Percentiles rank a stretch among this genome's conserved stretches.
These are phyloP conservation scores for Neonectria punicea DNA, from an alignment of 2,329 filamentous ascomycete species.

Conservation along the genomic window DNA sequence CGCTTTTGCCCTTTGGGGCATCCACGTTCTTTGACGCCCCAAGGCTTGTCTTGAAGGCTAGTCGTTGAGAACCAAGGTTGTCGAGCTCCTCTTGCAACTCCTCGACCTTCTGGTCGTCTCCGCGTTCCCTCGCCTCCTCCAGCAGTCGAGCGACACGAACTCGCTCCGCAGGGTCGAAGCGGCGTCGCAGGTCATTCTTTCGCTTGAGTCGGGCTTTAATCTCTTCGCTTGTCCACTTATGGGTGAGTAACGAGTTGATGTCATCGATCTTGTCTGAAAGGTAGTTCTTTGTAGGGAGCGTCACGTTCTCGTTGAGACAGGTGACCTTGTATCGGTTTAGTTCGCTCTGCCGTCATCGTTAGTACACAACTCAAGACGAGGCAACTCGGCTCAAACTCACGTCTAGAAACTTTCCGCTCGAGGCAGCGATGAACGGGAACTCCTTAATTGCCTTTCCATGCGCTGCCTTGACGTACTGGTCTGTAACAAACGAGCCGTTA, in stretches of 20 bases:
- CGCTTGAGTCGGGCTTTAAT: conserved; percentile 82
- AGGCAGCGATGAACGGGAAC: conserved; percentile 92
- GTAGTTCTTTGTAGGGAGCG: conserved; percentile 77
- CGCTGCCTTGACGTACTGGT: conserved; percentile 83
- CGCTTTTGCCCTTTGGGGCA: conserved; percentile 61
- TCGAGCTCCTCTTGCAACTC: conserved; percentile 70
- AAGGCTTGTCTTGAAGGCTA: conserved; percentile 77
- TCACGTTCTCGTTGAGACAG: conserved; percentile 76
- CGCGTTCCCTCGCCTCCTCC: conserved; percentile 71
- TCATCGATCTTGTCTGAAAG: conserved; percentile 79
- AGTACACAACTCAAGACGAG: conserved; percentile 31
- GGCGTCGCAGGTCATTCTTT: conserved; percentile 73
- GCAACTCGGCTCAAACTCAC: conserved; percentile 57
- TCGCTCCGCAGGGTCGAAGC: conserved; percentile 74
- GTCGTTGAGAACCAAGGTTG: conserved; percentile 72
- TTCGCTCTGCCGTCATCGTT: conserved; percentile 67
- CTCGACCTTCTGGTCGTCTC: conserved; percentile 67
- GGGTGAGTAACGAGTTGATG: conserved; percentile 82
- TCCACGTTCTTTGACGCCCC: conserved; percentile 63
- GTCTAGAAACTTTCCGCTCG: conserved; percentile 86
- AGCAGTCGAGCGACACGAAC: conserved; percentile 73
- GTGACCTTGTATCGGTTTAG: conserved; percentile 83
- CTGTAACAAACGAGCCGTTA: conserved; percentile 82
- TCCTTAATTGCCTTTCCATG: conserved; percentile 86
- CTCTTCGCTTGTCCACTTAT: conserved; percentile 84